Evolutionary conservation across 1,139 yeast genomes (phyloP).

Genomic region (Hemisphaericaspora lyxosophila): DNA sequence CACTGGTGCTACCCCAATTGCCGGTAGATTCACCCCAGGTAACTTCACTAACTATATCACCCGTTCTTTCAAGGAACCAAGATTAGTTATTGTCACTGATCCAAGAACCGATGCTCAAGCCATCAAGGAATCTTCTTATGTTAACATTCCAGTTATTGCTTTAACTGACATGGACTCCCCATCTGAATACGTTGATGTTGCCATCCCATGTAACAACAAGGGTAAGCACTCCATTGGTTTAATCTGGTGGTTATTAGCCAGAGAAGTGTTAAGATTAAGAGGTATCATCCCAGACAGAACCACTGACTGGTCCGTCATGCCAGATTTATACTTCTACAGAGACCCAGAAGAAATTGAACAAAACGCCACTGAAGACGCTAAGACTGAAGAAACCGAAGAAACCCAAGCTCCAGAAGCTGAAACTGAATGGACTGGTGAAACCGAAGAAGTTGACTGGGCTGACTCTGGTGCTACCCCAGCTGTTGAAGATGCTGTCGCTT

Average conservation of each 20-base stretch:
- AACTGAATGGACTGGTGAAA: constrained; percentile 56
- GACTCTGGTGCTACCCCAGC: constrained; percentile 67
- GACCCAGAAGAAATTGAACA: constrained; percentile 99
- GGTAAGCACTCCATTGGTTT: constrained; percentile 99
- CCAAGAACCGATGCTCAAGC: constrained; percentile 99
- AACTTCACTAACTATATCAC: constrained; percentile 99
- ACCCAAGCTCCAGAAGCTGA: constrained; percentile 53
- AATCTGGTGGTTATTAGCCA: constrained; percentile 99
- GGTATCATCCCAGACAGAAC: constrained; percentile 97
- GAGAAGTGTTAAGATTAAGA: constrained; percentile 99
- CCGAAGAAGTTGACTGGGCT: constrained; percentile 65
- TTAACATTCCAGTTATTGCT: constrained; percentile 99
- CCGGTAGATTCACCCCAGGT: constrained; percentile 99
- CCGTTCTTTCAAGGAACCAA: constrained; percentile 99
- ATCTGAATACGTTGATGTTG: constrained; percentile 98
- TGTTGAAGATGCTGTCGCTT: constrained; percentile 77
- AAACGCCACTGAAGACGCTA: constrained; percentile 67
- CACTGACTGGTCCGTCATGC: constrained; percentile 99
- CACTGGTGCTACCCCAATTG: constrained; percentile 99
- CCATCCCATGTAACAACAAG: constrained; percentile 99
- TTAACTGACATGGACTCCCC: constrained; percentile 99
- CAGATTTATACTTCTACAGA: constrained; percentile 99
- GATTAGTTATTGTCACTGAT: constrained; percentile 98
- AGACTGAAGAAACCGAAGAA: constrained; percentile 50
- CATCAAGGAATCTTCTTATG: constrained; percentile 99